Evolutionary conservation across 2,329 filamentous ascomycete species (phyloP).

Genomic region (Cladophialophora exuberans): DNA sequence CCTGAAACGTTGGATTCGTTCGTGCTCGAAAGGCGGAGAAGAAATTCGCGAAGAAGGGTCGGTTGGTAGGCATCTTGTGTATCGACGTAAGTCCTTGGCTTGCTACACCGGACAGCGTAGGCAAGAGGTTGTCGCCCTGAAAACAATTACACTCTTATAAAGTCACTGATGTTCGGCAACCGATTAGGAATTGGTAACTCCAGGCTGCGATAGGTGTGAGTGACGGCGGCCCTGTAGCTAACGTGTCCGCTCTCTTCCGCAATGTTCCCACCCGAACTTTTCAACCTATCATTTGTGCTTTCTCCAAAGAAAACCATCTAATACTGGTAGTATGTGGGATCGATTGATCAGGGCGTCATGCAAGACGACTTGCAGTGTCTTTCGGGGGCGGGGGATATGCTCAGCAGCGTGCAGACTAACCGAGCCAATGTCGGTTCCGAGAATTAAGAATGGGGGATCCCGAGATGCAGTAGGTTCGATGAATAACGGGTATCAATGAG

Average conservation of each 20-base stretch:
- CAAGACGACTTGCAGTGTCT: background rate
- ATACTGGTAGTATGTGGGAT: background rate
- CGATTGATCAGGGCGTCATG: background rate
- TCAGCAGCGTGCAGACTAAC: slow-evolving; percentile 9
- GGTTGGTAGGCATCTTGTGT: slow-evolving; percentile 63
- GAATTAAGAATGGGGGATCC: background rate
- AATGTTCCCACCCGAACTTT: slow-evolving; percentile 5
- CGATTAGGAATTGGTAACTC: slow-evolving; percentile 13
- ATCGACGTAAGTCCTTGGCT: background rate
- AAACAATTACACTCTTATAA: slow-evolving; percentile 2
- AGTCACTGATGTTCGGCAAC: slow-evolving; percentile 8
- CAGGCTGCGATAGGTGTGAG: slow-evolving; percentile 12
- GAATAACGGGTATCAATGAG: background rate
- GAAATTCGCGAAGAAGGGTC: slow-evolving; percentile 69
- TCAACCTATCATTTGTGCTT: slow-evolving; percentile 10
- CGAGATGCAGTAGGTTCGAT: slow-evolving; percentile 6
- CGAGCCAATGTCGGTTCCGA: background rate
- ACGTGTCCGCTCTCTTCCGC: slow-evolving; percentile 24
- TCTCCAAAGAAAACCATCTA: slow-evolving; percentile 8
- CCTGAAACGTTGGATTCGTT: slow-evolving; percentile 57
- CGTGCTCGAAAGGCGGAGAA: slow-evolving; percentile 69
- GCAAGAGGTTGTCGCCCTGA: background rate
- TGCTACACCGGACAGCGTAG: slow-evolving; percentile 7
- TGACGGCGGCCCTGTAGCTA: background rate
- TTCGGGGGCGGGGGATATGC: background rate